Evolutionary conservation across 2,329 filamentous ascomycete species (phyloP).

Genomic region (Paraphaeosphaeria sporulosa): DNA sequence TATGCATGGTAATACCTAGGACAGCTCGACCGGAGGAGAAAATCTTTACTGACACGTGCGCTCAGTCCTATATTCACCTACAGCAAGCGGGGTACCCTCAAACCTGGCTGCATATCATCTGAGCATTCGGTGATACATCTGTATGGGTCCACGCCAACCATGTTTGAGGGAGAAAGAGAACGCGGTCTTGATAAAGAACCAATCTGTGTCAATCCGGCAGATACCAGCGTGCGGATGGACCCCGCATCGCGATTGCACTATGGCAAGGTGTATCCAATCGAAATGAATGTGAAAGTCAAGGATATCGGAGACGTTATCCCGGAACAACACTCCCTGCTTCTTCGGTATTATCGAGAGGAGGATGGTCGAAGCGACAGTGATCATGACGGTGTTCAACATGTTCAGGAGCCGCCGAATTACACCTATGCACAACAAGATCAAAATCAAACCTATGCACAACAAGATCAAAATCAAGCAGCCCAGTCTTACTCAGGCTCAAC

Average conservation of each 20-base stretch:
- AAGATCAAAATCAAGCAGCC: too few relatives aligned
- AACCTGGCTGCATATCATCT: conserved; percentile 42
- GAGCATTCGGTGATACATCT: conserved; percentile 52
- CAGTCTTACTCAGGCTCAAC: not conserved
- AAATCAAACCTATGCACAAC: too few relatives aligned
- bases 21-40: too few relatives aligned
- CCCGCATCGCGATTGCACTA: conserved; percentile 51
- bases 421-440: too few relatives aligned
- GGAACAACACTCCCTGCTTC: conserved; percentile 30
- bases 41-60: not conserved
- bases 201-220: conserved; percentile 42
- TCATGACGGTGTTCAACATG: not conserved
- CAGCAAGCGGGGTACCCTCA: conserved; percentile 43
- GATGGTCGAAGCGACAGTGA: not conserved
- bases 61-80: conserved; percentile 54
- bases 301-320: conserved; percentile 48
- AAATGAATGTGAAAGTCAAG: conserved; percentile 55
- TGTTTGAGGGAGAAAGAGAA: conserved; percentile 39
- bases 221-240: conserved; percentile 33
- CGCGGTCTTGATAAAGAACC: conserved; percentile 45
- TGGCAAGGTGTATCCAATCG: conserved; percentile 50
- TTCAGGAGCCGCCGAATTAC: not conserved
- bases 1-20: conserved; percentile 23
- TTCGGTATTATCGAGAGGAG: conserved; percentile 21
- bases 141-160: conserved; percentile 14